Evolutionary conservation across 306 rosid species (phyloP).

Genomic region (Prunus salicina): DNA sequence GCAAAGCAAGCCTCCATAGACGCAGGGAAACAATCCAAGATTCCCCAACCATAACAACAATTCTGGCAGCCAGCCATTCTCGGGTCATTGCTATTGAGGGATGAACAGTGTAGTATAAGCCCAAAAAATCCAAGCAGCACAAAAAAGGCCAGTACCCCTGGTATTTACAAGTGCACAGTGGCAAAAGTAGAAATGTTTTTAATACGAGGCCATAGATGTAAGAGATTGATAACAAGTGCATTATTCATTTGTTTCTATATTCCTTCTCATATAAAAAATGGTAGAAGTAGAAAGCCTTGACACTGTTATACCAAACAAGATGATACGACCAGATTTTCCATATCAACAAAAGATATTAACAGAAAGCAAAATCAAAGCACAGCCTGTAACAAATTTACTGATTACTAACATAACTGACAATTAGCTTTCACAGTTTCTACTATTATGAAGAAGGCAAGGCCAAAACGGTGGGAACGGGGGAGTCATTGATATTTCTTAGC

Average conservation of each 20-base stretch:
- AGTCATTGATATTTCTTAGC: too few species aligned
- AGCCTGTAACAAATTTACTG: background rate
- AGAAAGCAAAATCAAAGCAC: background rate
- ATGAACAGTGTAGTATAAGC: constrained; percentile 88
- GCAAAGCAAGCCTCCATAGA: constrained; percentile 99
- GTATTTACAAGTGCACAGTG: constrained; percentile 5
- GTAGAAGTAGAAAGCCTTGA: background rate
- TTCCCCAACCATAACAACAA: constrained; percentile 99
- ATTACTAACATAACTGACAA: background rate
- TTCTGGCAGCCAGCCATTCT: constrained; percentile 98
- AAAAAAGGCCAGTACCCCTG: constrained; percentile 96
- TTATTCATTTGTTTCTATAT: background rate
- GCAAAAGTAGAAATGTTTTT: background rate
- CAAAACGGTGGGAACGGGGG: background rate
- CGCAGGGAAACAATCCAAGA: constrained; percentile 99
- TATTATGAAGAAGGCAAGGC: background rate
- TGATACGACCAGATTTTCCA: background rate
- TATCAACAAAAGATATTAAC: background rate
- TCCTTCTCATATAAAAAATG: background rate
- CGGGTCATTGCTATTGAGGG: constrained; percentile 82
- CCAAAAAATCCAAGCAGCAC: constrained; percentile 96
- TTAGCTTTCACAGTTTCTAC: background rate
- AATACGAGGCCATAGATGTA: background rate
- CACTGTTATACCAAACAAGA: background rate
- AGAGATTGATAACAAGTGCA: background rate